These are phyloP conservation scores for Strobilomyces echinocephalus DNA, from an alignment of 768 basidiomycete genomes.

Conservation along the genomic window DNA sequence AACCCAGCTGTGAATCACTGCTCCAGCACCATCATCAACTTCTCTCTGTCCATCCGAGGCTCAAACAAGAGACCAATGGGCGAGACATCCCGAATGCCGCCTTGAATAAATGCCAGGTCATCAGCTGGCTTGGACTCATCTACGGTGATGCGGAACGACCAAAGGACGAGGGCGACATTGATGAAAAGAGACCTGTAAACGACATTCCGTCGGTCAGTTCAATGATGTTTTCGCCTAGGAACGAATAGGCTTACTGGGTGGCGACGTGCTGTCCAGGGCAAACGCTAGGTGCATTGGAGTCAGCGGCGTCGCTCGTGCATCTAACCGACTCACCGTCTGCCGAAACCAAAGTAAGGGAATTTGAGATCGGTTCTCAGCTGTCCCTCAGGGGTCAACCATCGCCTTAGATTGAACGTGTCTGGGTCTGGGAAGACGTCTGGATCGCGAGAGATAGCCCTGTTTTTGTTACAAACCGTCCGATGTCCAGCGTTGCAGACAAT, in stretches of 20 bases:
- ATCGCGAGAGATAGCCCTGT: conserved; percentile 35
- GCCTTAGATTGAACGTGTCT: conserved; percentile 31
- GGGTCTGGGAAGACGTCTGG: conserved; percentile 36
- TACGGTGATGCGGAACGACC: conserved; percentile 50
- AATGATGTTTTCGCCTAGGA: not conserved
- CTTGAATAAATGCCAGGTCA: conserved; percentile 46
- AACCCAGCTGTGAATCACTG: too few relatives aligned
- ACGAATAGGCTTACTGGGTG: conserved; percentile 25
- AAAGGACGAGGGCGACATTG: conserved; percentile 54
- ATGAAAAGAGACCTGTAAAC: conserved; percentile 51
- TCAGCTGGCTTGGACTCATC: conserved; percentile 50
- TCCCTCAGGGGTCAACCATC: conserved; percentile 24
- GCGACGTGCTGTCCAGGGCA: conserved; percentile 60
- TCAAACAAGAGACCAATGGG: conserved; percentile 53
- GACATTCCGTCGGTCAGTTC: not conserved
- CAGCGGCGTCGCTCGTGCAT: not conserved
- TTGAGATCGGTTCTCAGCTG: conserved; percentile 42
- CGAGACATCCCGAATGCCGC: conserved; percentile 17
- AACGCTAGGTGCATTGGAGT: conserved; percentile 32
- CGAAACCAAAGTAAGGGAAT: conserved; percentile 49
- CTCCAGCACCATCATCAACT: conserved; percentile 5
- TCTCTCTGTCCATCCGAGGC: conserved; percentile 30
- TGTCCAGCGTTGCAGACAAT: not conserved
- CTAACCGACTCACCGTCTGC: conserved; percentile 21
- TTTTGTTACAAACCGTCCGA: not conserved